Base-by-base conservation (phyloP, 192 early-diverging fungal species). In the Coemansia umbellata region DNA sequence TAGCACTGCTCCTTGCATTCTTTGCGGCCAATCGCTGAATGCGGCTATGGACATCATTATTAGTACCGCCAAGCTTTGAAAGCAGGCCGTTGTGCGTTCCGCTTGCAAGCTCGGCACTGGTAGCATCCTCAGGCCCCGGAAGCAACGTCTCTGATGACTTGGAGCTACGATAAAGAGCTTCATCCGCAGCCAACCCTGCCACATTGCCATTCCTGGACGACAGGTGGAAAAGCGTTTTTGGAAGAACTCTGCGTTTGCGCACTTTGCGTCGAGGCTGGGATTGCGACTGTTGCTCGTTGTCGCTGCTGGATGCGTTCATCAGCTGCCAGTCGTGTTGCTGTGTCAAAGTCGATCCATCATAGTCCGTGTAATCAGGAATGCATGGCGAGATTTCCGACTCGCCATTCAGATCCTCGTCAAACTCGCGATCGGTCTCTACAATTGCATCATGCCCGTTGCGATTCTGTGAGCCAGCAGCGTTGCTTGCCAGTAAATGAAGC, bases 221-320 rank as follows among this genome's bases (percentile, higher is more conserved):
- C 14, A 35, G 24, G 3, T 58, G 48, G 56, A 75, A 75, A 47
- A 76, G 40, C 2, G 55, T 58, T 35, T 52, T 63, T 35, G 73
- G 73, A 31, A 76, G 57, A 49, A 76, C 73, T 22, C 64, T 60
- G 53, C 73, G 66, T 62, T 76, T 76, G 43, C 73, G 73, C 66
- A 76, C 53, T 41, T 61, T 66, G 4, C 66, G 66, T 15, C 61
- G 57, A 18, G 61, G 55, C 17, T 51, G 58, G 13, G 66, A 61
- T 37, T 49, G 56, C 26, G 48, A 30, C 14, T 49, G 60, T 42
- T 56, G 40, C 32, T 70, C 69, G 37, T 41, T 44, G 39, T 76
- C 73, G 56, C 66, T 69, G 52, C 61, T 59, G 10, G 73, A 69
- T 19, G 61, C 31, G 39, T 64, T 55, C 73, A 76, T 76, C 49